These are phyloP conservation scores for Apiospora saccharicola DNA, from an alignment of 2,329 filamentous ascomycete genomes.

Conservation along the genomic window DNA sequence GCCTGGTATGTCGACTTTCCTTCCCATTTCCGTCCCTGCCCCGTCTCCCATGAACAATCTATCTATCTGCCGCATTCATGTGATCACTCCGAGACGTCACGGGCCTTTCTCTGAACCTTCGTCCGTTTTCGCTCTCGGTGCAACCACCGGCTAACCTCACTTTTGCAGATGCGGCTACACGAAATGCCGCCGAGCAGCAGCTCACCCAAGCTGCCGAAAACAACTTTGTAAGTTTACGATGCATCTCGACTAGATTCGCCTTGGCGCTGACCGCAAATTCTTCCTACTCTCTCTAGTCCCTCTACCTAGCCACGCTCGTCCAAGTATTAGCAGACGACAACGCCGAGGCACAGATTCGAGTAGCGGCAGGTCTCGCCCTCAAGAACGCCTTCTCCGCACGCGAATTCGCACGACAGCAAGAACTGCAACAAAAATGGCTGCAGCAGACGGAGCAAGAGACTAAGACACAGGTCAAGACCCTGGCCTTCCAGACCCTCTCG, in stretches of 20 bases:
- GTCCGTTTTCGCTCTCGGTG: conserved; percentile 5
- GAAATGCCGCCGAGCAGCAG: conserved; percentile 92
- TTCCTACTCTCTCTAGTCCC: conserved; percentile 59
- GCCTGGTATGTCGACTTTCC: conserved; percentile 70
- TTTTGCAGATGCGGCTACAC: conserved; percentile 80
- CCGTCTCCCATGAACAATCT: not conserved
- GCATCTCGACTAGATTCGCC: not conserved
- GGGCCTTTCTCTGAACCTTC: conserved; percentile 21
- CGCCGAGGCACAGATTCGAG: conserved; percentile 83
- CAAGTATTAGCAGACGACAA: conserved; percentile 93
- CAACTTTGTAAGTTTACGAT: conserved; percentile 78
- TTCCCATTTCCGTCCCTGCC: conserved; percentile 26
- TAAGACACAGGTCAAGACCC: conserved; percentile 86
- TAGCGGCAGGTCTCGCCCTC: conserved; percentile 92
- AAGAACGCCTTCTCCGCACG: conserved; percentile 98
- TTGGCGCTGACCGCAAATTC: not conserved
- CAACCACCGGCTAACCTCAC: conserved; percentile 42
- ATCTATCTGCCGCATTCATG: conserved; percentile 21
- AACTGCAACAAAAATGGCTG: conserved; percentile 94
- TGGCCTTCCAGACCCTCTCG: conserved; percentile 86
- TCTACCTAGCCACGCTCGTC: conserved; percentile 91
- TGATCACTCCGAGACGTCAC: conserved; percentile 29
- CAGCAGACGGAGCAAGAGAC: conserved; percentile 81
- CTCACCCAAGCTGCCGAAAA: conserved; percentile 90
- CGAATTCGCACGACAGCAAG: conserved; percentile 85